Evolutionary conservation across 257 asterid genomes (phyloP), one percentile per base, ranked within the genome.

Genomic region (Capsicum rhomboideum): DNA sequence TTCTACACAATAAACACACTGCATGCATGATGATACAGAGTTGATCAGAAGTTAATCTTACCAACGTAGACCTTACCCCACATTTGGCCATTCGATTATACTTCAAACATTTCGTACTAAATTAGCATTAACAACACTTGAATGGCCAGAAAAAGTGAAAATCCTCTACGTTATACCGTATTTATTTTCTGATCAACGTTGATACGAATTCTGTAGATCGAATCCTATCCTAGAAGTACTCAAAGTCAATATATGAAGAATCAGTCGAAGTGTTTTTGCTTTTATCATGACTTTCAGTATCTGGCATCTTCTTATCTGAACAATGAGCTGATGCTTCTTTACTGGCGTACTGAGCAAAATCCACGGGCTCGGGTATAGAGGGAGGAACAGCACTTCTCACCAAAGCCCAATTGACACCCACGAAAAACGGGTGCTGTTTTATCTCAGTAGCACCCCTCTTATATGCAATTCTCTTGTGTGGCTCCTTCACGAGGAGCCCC

Each of bases 391-490:
- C 89, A 37, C 88, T 59, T 66, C 91, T 85, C 1, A 89, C 89
- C 7, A 89, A 46, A 10, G 91, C 91, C 91, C 91, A 89, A 50
- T 89, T 89, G 37, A 89, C 89, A 1, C 90, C 90, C 72, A 87
- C 90, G 10, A 89, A 89, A 56, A 89, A 89, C 0, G 90, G 89
- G 16, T 89, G 90, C 40, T 89, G 91, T 74, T 89, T 89, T 23
- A 89, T 87, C 21, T 89, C 91, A 1, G 91, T 89, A 9, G 91
- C 91, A 6, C 91, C 91, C 17, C 91, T 78, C 58, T 82, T 89
- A 74, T 89, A 89, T 0, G 91, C 91, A 46, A 89, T 87, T 50
- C 91, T 29, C 84, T 89, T 89, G 18, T 85, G 88, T 34, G 90
- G 91, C 20, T 89, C 91, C 59, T 89, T 89, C 6, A 89, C 88